Evolutionary conservation across 1,284 basidiomycete species (phyloP), one percentile per base, ranked within the genome.

Genomic region (Boletus sp.): DNA sequence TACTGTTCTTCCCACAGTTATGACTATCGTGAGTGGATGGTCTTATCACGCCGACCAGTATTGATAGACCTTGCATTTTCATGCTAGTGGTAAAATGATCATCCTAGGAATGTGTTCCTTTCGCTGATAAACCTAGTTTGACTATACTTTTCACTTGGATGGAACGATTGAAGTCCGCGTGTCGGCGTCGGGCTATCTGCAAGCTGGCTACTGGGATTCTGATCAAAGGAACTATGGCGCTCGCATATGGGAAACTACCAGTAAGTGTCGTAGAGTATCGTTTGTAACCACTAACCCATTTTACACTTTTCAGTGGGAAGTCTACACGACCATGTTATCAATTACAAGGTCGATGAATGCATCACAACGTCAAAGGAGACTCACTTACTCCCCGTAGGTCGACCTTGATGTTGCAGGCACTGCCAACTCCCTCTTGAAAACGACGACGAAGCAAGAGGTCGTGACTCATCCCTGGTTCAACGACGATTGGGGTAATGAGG

Each of bases 241-340:
- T 27, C 70, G 71, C 14, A 80, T 84, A 36, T 74, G 73, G 34
- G 72, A 79, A 26, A 75, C 73, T 3, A 75, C 73, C 13, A 82
- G 77, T 80, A 43, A 33, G 70, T 66, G 5, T 10, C 35, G 12
- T 19, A 26, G 12, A 7, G 4, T 26, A 6, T 45, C 5, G 2
- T 16, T 29, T 20, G 23, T 17, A 8, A 26, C 19, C 16, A 17
- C 42, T 51, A 12, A 50, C 35, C 8, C 32, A n/a, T 41, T 37
- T 20, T 3, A 6, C 2, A 16, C 34, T 10, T 34, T 17, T 41
- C 49, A 78, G 78, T 82, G 78, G 82, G 82, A 12, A 81, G 75
- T 27, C 60, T 85, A n/a, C 83, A 85, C 53, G 81, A 85, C 58
- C 82, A 85, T 57, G 76, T 84, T 33, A 78, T 85, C 60, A 83